phyloP scores from a whole-genome alignment of 331 rosid genomes.

The Malus hybrid region DNA sequence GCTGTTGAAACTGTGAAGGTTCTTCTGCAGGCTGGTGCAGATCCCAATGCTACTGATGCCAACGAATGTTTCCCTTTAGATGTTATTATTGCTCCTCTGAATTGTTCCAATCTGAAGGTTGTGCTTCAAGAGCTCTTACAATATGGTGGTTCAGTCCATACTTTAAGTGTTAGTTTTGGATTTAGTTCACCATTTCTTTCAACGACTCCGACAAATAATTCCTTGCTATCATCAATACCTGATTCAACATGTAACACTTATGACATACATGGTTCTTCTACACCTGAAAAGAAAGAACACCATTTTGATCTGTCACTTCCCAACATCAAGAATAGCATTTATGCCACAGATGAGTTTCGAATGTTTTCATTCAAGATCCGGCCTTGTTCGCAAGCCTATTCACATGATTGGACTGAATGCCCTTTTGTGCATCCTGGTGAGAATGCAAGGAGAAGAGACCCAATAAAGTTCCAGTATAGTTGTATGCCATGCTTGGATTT shows the following conservation, averaged over 20 bases:
- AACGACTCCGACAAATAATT: neutral
- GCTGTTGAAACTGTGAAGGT: constrained; percentile 11
- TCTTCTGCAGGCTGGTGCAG: constrained; percentile 22
- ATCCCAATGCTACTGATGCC: constrained; percentile 6
- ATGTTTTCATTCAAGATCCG: constrained; percentile 20
- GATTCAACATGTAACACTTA: neutral
- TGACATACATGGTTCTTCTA: neutral
- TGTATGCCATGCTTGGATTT: constrained; percentile 16
- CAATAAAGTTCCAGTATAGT: constrained; percentile 11
- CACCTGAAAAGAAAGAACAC: constrained; percentile 12
- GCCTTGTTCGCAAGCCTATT: constrained; percentile 17
- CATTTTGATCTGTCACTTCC: constrained; percentile 12
- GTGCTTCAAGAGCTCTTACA: constrained; percentile 8
- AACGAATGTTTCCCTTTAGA: constrained; percentile 1
- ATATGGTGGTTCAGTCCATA: neutral
- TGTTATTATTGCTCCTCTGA: constrained; percentile 7
- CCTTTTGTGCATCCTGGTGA: constrained; percentile 26
- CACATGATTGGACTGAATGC: constrained; percentile 27
- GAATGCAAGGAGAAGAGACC: constrained; percentile 26
- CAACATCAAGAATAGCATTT: constrained; percentile 15
- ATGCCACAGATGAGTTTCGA: constrained; percentile 17
- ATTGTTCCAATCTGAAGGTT: neutral
- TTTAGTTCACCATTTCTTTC: neutral
- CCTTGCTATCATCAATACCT: neutral
- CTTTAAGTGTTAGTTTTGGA: neutral